Conservation (phyloP, 2,329 filamentous ascomycete species). For the Fonsecaea erecta region DNA sequence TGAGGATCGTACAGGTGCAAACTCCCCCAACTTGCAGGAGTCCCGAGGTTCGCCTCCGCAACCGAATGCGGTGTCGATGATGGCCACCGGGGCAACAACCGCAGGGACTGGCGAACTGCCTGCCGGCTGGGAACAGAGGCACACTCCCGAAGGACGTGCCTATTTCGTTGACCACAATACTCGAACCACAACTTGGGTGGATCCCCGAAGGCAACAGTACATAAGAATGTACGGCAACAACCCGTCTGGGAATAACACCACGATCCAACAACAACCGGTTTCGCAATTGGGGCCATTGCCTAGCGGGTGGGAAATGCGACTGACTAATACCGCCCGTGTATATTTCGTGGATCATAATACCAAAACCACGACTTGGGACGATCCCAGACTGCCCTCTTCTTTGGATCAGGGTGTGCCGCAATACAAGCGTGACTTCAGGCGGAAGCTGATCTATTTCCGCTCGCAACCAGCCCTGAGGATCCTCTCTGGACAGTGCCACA, state of each 20-base stretch:
- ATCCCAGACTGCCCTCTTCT: constrained; percentile 90
- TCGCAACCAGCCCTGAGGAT: constrained; percentile 97
- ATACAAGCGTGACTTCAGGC: constrained; percentile 98
- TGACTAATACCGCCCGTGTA: constrained; percentile 95
- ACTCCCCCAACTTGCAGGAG: constrained; percentile 76
- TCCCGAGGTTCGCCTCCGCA: constrained; percentile 50
- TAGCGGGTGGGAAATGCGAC: constrained; percentile 98
- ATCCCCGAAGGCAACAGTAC: constrained; percentile 95
- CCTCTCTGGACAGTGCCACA: constrained; percentile 93
- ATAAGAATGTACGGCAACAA: constrained; percentile 97
- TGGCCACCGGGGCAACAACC: constrained; percentile 90
- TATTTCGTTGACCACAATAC: constrained; percentile 99
- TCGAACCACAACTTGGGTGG: constrained; percentile 96
- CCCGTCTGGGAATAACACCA: constrained; percentile 67
- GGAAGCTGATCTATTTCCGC: constrained; percentile 98
- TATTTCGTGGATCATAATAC: constrained; percentile 99
- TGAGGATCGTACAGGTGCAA: constrained; percentile 91
- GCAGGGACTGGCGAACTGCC: constrained; percentile 94
- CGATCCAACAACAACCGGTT: constrained; percentile 95
- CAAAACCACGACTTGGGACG: constrained; percentile 99
- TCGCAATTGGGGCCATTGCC: constrained; percentile 93
- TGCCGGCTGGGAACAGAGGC: constrained; percentile 93
- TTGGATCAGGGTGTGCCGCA: constrained; percentile 98
- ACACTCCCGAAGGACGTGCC: constrained; percentile 89
- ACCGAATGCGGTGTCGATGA: constrained; percentile 72